These are phyloP conservation scores for Biancaea sappan DNA, from an alignment of 306 rosid genomes.

Conservation along the genomic window DNA sequence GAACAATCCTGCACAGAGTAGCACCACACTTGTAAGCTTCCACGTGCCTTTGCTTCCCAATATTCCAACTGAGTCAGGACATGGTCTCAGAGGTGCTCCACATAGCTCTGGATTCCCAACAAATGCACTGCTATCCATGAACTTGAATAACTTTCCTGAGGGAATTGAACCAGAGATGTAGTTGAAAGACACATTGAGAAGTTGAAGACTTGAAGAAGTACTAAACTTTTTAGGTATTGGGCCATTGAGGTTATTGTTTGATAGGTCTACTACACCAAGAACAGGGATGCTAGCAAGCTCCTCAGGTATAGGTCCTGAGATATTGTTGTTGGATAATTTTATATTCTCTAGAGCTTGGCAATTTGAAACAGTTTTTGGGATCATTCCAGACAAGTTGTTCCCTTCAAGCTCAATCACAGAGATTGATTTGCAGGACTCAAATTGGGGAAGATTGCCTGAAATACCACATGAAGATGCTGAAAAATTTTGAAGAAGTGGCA, in stretches of 20 bases:
- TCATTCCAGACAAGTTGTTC: conserved; percentile 63
- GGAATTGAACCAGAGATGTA: conserved; percentile 87
- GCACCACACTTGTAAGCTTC: conserved; percentile 57
- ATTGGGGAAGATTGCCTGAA: conserved; percentile 63
- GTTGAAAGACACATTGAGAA: conserved; percentile 88
- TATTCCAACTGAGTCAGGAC: conserved; percentile 60
- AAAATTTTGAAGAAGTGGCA: conserved; percentile 69
- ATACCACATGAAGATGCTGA: conserved; percentile 80
- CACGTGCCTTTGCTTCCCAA: conserved; percentile 60
- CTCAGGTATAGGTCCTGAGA: conserved; percentile 81
- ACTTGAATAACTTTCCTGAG: conserved; percentile 42
- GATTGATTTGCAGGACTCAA: conserved; percentile 64
- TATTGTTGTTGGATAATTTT: conserved; percentile 57
- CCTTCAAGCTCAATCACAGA: conserved; percentile 58
- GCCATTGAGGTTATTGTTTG: conserved; percentile 70
- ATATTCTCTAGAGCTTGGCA: conserved; percentile 63
- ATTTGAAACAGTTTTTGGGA: conserved; percentile 60
- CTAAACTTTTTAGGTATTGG: conserved; percentile 69
- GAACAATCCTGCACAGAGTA: conserved; percentile 59
- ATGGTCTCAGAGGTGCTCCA: conserved; percentile 77
- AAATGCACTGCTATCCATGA: conserved; percentile 71
- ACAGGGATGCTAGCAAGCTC: conserved; percentile 72
- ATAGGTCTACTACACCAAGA: conserved; percentile 65
- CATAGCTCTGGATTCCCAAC: conserved; percentile 82
- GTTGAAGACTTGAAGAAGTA: conserved; percentile 61